A percentile compares a stretch with the other conserved stretches of the same genome.
phyloP scores from a whole-genome alignment of 345 rosid species.

The Aegle marmelos region DNA sequence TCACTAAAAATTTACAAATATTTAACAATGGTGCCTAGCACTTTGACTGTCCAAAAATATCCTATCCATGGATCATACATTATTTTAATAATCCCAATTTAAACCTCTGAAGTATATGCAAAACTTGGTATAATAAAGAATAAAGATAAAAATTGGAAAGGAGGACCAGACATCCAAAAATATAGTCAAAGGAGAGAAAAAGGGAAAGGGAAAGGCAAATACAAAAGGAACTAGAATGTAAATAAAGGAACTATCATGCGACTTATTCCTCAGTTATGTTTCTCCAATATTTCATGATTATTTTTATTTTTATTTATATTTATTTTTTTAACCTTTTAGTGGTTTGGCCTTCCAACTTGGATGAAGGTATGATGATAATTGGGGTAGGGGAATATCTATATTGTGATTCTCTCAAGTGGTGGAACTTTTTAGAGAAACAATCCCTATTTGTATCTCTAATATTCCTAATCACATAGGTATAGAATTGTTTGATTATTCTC shows the following conservation, averaged over 20 bases:
- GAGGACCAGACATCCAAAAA: no score
- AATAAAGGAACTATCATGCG: no score
- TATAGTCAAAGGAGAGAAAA: no score
- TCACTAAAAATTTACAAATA: neutral
- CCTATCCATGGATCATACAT: neutral
- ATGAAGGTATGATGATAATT: neutral
- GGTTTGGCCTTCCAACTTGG: neutral
- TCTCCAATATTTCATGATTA: neutral
- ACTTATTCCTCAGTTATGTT: neutral
- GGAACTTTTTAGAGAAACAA: neutral
- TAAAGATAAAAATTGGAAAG: no score
- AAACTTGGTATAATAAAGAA: no score
- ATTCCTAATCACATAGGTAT: neutral
- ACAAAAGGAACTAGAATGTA: neutral
- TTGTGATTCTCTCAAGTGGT: neutral
- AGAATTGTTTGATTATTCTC: neutral
- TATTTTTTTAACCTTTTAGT: no score
- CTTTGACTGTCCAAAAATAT: neutral
- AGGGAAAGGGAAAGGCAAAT: no score
- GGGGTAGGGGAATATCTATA: neutral
- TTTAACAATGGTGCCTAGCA: neutral
- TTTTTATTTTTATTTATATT: no score
- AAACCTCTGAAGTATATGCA: neutral
- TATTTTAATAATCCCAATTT: neutral
- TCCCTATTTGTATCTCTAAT: neutral